A percentile compares a stretch with the other conserved stretches of the same genome.
Conservation (phyloP, 371 early-diverging fungal species). For the Mycotypha africana region DNA sequence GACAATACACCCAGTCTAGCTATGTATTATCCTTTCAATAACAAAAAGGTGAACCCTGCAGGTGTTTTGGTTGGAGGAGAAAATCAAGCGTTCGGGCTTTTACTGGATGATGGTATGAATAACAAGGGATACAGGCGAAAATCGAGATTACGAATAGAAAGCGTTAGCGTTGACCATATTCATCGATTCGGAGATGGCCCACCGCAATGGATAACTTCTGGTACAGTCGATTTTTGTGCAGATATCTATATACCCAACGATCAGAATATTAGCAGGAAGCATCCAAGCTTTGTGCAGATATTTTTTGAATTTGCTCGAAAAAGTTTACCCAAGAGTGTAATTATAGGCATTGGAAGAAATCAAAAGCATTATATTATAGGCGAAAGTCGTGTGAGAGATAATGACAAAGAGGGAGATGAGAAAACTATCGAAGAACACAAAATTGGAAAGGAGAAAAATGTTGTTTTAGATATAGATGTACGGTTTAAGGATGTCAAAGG, state of each 20-base stretch:
- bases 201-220: conserved; percentile 89
- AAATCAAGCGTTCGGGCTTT: conserved; percentile 28
- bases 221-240: conserved; percentile 78
- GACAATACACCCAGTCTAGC: conserved; percentile 21
- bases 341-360: conserved; percentile 41
- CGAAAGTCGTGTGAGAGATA: neutral
- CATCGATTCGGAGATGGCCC: conserved; percentile 89
- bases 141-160: conserved; percentile 81
- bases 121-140: conserved; percentile 39
- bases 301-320: conserved; percentile 72
- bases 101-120: conserved; percentile 30
- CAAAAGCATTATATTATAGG: conserved; percentile 14
- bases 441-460: neutral
- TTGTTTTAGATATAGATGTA: conserved; percentile 62
- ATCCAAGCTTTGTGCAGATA: conserved; percentile 52
- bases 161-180: conserved; percentile 85
- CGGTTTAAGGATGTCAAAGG: conserved; percentile 87
- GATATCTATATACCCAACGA: conserved; percentile 61
- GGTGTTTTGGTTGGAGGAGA: conserved; percentile 41
- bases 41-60: conserved; percentile 28
- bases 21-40: conserved; percentile 32
- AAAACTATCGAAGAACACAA: conserved; percentile 29
- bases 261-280: conserved; percentile 40
- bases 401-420: conserved; percentile 43
- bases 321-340: conserved; percentile 49